These are phyloP conservation scores for Pyrenula massariospora DNA, from an alignment of 495 filamentous ascomycete species.

Conservation along the genomic window DNA sequence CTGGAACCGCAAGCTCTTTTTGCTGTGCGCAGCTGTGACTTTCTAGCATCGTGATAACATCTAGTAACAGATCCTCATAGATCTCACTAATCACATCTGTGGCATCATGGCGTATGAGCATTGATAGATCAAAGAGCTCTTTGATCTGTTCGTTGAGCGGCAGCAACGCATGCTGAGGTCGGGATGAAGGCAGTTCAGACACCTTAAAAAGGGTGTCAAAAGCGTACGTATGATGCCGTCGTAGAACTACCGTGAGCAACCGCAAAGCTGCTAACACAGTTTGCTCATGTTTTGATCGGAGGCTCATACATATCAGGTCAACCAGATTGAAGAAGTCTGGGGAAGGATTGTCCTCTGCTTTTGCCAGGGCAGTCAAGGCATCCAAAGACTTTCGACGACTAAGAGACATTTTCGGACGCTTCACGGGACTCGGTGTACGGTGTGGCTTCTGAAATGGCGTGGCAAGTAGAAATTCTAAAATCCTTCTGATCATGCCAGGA, in stretches of 20 bases:
- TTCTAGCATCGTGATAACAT: slow-evolving; percentile 68
- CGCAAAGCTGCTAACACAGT: slow-evolving; percentile 82
- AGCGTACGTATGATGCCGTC: slow-evolving; percentile 77
- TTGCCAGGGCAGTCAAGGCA: slow-evolving; percentile 63
- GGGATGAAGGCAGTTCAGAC: slow-evolving; percentile 44
- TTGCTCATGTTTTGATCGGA: slow-evolving; percentile 75
- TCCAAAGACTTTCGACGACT: slow-evolving; percentile 81
- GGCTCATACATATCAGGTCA: slow-evolving; percentile 76
- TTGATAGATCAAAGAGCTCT: slow-evolving; percentile 58
- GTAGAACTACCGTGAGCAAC: slow-evolving; percentile 70
- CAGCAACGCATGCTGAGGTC: slow-evolving; percentile 55
- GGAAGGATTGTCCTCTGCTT: slow-evolving; percentile 57
- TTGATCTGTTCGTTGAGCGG: slow-evolving; percentile 72
- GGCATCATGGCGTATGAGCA: slow-evolving; percentile 57
- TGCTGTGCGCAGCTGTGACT: slow-evolving; percentile 61
- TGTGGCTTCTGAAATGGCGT: slow-evolving; percentile 40
- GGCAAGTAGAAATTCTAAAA: slow-evolving; percentile 84
- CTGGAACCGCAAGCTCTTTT: not conserved
- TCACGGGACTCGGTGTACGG: slow-evolving; percentile 13
- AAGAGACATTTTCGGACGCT: slow-evolving; percentile 42
- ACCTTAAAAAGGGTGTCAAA: slow-evolving; percentile 59
- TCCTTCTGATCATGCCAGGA: slow-evolving; percentile 83
- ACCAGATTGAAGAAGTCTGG: slow-evolving; percentile 86
- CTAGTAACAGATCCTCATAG: slow-evolving; percentile 74
- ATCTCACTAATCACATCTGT: slow-evolving; percentile 51